Conservation (phyloP, 495 filamentous ascomycete species). For the Daldinia concentrica region DNA sequence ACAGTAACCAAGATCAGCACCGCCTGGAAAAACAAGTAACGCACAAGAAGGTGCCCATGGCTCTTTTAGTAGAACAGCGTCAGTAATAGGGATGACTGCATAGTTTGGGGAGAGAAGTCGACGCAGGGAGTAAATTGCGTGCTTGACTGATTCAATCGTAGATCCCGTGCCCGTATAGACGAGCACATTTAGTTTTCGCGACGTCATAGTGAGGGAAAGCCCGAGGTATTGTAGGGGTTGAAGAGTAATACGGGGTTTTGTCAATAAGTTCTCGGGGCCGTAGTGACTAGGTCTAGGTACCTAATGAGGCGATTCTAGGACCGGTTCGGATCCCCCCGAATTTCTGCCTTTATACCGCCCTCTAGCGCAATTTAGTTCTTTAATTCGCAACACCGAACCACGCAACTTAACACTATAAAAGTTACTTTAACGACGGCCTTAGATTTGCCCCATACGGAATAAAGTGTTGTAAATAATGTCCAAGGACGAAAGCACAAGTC, state of each 20-base stretch:
- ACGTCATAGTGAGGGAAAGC: conserved; percentile 58
- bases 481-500: conserved; percentile 56
- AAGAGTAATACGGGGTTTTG: background rate
- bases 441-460: background rate
- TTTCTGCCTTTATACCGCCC: conserved; percentile 35
- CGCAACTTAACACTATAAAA: conserved; percentile 13
- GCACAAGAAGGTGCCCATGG: conserved; percentile 91
- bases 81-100: conserved; percentile 85
- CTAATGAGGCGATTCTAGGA: conserved; percentile 25
- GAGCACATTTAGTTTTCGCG: conserved; percentile 80
- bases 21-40: conserved; percentile 90
- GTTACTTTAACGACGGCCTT: background rate
- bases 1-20: conserved; percentile 94
- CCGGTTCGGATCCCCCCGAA: conserved; percentile 27
- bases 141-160: conserved; percentile 86
- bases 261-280: background rate
- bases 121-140: conserved; percentile 87
- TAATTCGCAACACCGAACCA: conserved; percentile 12
- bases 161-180: conserved; percentile 89
- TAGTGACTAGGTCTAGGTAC: no score
- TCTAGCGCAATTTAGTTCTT: conserved; percentile 29
- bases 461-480: conserved; percentile 54
- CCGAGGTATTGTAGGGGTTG: no score
- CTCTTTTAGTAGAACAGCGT: conserved; percentile 83
- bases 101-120: conserved; percentile 92